Evolutionary conservation across 2,329 filamentous ascomycete species (phyloP).

Genomic region (Ophiosphaerella herpotricha): DNA sequence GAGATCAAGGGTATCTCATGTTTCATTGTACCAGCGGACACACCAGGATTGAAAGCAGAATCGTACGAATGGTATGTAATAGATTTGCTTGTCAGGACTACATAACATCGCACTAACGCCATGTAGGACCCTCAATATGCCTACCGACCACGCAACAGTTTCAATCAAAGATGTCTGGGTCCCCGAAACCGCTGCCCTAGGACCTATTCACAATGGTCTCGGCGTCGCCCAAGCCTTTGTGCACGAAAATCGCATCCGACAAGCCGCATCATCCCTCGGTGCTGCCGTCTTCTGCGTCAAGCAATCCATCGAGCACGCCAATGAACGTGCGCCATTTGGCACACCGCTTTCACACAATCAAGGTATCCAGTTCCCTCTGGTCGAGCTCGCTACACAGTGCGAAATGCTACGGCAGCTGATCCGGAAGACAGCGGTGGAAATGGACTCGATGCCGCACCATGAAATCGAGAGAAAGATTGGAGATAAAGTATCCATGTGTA

Average conservation of each 20-base stretch:
- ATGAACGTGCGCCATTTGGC: slow-evolving; percentile 59
- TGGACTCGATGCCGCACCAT: slow-evolving; percentile 61
- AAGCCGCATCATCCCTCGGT: slow-evolving; percentile 64
- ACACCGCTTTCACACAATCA: slow-evolving; percentile 63
- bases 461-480: slow-evolving; percentile 64
- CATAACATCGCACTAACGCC: slow-evolving; percentile 4
- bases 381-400: slow-evolving; percentile 64
- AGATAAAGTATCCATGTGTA: slow-evolving; percentile 68
- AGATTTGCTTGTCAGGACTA: neutral
- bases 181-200: slow-evolving; percentile 58
- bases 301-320: slow-evolving; percentile 61
- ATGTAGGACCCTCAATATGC: slow-evolving; percentile 65
- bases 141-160: slow-evolving; percentile 67
- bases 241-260: slow-evolving; percentile 68
- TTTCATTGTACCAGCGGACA: slow-evolving; percentile 61
- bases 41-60: slow-evolving; percentile 58
- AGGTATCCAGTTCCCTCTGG: slow-evolving; percentile 67
- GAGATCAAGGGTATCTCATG: slow-evolving; percentile 63
- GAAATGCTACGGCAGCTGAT: slow-evolving; percentile 67
- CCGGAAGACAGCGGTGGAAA: slow-evolving; percentile 64
- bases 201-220: slow-evolving; percentile 59
- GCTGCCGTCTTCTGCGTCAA: slow-evolving; percentile 65
- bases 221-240: slow-evolving; percentile 68
- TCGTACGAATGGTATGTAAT: slow-evolving; percentile 60
- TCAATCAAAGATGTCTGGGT: slow-evolving; percentile 62